These are phyloP conservation scores for Aspergillus coremiiformis DNA, from an alignment of 495 filamentous ascomycete genomes.

Conservation along the genomic window DNA sequence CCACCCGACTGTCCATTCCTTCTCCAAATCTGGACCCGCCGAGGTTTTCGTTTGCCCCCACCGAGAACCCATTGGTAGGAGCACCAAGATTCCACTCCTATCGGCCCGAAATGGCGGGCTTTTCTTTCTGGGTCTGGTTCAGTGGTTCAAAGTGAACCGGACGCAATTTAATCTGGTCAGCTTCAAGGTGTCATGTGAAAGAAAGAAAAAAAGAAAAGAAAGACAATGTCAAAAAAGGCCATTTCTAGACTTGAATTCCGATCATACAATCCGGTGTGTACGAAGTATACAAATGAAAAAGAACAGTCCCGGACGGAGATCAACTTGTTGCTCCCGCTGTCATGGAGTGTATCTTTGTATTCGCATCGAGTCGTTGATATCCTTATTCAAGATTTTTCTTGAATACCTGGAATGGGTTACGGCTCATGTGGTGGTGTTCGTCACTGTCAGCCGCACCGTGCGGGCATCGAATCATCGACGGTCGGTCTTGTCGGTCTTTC, in stretches of 20 bases:
- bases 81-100: too few species aligned
- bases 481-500: slow-evolving; percentile 1
- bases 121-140: not conserved
- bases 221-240: too few species aligned
- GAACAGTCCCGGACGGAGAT: not conserved
- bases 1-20: too few species aligned
- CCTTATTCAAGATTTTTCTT: not conserved
- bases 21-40: not conserved
- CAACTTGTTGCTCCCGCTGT: not conserved
- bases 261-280: not conserved
- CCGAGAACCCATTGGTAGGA: too few species aligned
- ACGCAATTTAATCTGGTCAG: too few species aligned
- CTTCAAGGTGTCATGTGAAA: not conserved
- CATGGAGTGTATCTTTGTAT: not conserved
- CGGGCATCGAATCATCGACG: slow-evolving; percentile 1
- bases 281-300: not conserved
- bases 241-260: too few species aligned
- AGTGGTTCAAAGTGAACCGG: not conserved
- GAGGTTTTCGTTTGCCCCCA: not conserved
- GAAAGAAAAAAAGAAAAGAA: not conserved
- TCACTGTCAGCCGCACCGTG: not conserved
- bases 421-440: not conserved
- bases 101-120: not conserved
- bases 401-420: not conserved
- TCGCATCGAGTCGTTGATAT: not conserved